These are phyloP conservation scores for Leptographium radiaticola DNA, from an alignment of 2,329 filamentous ascomycete genomes.

Conservation along the genomic window DNA sequence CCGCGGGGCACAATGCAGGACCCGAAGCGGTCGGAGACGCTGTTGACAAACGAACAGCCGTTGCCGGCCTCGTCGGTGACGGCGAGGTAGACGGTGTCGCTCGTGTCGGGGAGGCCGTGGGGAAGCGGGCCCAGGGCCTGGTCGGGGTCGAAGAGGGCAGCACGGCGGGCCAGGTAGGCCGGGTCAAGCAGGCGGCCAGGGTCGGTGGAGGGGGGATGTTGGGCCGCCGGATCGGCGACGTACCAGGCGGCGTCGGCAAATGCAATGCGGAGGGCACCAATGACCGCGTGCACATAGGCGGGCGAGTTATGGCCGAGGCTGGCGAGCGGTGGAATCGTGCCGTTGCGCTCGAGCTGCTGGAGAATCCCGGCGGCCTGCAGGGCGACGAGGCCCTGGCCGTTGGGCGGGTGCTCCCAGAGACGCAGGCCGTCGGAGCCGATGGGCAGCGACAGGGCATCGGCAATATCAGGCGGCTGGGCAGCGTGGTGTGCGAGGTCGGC, in stretches of 20 bases:
- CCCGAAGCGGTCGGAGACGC: conserved; percentile 77
- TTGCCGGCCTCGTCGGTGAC: conserved; percentile 73
- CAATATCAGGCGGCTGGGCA: conserved; percentile 13
- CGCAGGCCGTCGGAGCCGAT: conserved; percentile 60
- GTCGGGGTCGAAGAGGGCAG: conserved; percentile 40
- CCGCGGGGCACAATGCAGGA: conserved; percentile 72
- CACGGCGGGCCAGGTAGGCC: conserved; percentile 59
- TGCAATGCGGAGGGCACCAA: conserved; percentile 77
- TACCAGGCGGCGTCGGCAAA: conserved; percentile 86
- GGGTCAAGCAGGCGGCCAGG: conserved; percentile 43
- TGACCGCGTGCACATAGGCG: conserved; percentile 66
- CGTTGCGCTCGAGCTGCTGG: conserved; percentile 64
- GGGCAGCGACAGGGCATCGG: conserved; percentile 59
- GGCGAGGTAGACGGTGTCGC: conserved; percentile 88
- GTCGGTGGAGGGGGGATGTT: conserved; percentile 36
- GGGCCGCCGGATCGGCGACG: conserved; percentile 61
- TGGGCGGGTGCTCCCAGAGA: conserved; percentile 92
- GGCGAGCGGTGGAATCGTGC: conserved; percentile 57
- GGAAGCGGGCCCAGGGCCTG: conserved; percentile 36
- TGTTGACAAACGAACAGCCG: conserved; percentile 90
- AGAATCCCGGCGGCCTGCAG: conserved; percentile 85
- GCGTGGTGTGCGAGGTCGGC: conserved; percentile 70
- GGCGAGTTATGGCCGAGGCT: conserved; percentile 65
- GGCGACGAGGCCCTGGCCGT: conserved; percentile 88
- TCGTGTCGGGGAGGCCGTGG: conserved; percentile 29